Conservation (phyloP, 2,329 filamentous ascomycete genomes). For the Aspergillus ruber region DNA sequence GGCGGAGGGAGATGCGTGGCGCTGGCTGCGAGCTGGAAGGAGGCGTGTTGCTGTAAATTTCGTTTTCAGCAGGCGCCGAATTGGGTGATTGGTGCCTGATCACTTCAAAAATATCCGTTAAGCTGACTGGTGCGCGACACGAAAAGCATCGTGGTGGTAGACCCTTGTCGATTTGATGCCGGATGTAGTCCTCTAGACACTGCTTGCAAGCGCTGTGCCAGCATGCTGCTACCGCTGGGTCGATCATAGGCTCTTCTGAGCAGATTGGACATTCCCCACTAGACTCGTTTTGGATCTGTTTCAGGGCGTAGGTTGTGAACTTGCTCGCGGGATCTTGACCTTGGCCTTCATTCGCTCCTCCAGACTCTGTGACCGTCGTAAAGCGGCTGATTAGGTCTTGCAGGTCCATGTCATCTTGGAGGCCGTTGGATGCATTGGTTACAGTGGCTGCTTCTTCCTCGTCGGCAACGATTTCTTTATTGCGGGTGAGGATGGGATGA, state of each 20-base stretch:
- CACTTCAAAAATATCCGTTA: slow-evolving; percentile 85
- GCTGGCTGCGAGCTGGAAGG: slow-evolving; percentile 26
- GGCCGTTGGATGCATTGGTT: slow-evolving; percentile 69
- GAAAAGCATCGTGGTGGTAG: slow-evolving; percentile 79
- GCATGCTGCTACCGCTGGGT: slow-evolving; percentile 89
- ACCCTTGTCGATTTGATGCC: slow-evolving; percentile 72
- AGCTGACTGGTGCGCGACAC: slow-evolving; percentile 75
- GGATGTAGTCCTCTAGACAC: slow-evolving; percentile 84
- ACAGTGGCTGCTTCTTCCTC: slow-evolving; percentile 75
- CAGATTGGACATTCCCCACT: slow-evolving; percentile 91
- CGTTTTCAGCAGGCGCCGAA: slow-evolving; percentile 39
- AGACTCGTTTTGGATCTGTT: slow-evolving; percentile 85
- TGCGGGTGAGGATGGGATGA: slow-evolving; percentile 82
- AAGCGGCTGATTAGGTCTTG: slow-evolving; percentile 79
- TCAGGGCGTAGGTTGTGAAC: slow-evolving; percentile 80
- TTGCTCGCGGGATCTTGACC: slow-evolving; percentile 55
- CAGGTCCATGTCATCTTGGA: slow-evolving; percentile 95
- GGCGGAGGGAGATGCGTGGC: slow-evolving; percentile 53
- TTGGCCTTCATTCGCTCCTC: slow-evolving; percentile 34
- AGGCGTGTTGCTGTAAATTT: slow-evolving; percentile 37
- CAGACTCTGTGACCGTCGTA: slow-evolving; percentile 59
- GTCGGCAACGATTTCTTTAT: slow-evolving; percentile 75
- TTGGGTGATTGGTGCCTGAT: slow-evolving; percentile 58
- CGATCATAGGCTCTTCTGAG: slow-evolving; percentile 89
- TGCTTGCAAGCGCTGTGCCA: slow-evolving; percentile 97